Evolutionary conservation across 345 rosid species (phyloP), one percentile per base, ranked within the genome.

Genomic region (Angophora floribunda): DNA sequence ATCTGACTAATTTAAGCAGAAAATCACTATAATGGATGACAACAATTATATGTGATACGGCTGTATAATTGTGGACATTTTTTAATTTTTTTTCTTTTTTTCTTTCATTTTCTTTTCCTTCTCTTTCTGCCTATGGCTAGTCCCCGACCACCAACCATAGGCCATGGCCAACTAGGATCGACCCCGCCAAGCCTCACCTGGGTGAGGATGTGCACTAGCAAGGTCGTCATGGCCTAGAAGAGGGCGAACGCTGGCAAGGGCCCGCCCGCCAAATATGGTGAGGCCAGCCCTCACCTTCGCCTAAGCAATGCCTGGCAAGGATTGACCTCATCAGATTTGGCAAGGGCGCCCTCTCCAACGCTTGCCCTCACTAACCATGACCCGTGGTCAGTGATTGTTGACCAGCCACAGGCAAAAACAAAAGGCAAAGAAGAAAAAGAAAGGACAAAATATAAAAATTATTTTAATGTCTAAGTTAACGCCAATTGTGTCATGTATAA

Each of bases 401-500:
- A 55, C 12, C 9, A 4, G 19, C 75, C 19, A 63, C 5, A 13
- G 0, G 75, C 5, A 63, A n/a, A 63, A n/a, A 63, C 36, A 13
- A n/a, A 63, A n/a, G 19, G 75, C 19, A n/a, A 63, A 30, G n/a
- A 63, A n/a, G 2, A n/a, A 63, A 63, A 63, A 13, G 17, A 63
- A 63, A 63, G 9, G 14, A 13, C 4, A 12, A 3, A 28, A 6
- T 3, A n/a, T 53, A 26, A 12, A 61, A 61, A 61, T 5, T 28
- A 13, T 1, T 21, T 53, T 8, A 13, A 6, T n/a, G 15, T 63
- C 10, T 4, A 63, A 4, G 2, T n/a, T 0, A 14, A 1, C 1
- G 1, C 17, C 2, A 7, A 63, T 1, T 4, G 2, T 63, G 30
- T 2, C 41, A 36, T 3, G 7, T 17, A 7, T n/a, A 28, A 9